phyloP scores from a whole-genome alignment of 1,284 basidiomycete species.

The Rhodofomes roseus region DNA sequence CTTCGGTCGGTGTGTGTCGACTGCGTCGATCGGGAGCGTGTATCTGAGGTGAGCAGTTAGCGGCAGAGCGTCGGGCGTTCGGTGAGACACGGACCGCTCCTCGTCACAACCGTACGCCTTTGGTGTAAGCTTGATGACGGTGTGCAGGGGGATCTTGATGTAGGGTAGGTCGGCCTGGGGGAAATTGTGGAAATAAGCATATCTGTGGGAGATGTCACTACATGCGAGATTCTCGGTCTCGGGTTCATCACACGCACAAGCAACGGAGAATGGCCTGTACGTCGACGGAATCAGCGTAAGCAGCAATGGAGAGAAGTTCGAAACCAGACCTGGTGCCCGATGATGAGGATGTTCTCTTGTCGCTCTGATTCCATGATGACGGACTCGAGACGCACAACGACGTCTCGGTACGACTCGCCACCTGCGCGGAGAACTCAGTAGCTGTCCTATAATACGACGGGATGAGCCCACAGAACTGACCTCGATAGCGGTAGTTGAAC shows the following conservation, averaged over 20 bases:
- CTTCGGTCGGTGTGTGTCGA: conserved; percentile 93
- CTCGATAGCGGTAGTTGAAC: conserved; percentile 97
- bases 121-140: conserved; percentile 96
- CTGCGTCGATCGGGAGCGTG: conserved; percentile 84
- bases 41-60: conserved; percentile 45
- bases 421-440: conserved; percentile 30
- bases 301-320: background rate
- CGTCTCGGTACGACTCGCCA: conserved; percentile 94
- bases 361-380: conserved; percentile 99
- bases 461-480: conserved; percentile 25
- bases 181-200: conserved; percentile 93
- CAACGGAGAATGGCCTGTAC: conserved; percentile 84
- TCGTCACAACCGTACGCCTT: conserved; percentile 99
- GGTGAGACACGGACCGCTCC: conserved; percentile 58
- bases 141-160: conserved; percentile 96
- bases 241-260: conserved; percentile 42
- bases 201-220: conserved; percentile 39
- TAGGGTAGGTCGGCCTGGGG: conserved; percentile 95
- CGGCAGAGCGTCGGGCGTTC: background rate
- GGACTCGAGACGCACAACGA: conserved; percentile 94
- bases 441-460: background rate
- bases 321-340: conserved; percentile 81
- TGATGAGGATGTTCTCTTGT: conserved; percentile 95
- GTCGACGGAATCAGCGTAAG: conserved; percentile 8
- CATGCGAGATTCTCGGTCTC: background rate